Percentiles rank a stretch among this genome's conserved stretches.
These are phyloP conservation scores for Rhizophora apiculata DNA, from an alignment of 345 rosid species.

Conservation along the genomic window DNA sequence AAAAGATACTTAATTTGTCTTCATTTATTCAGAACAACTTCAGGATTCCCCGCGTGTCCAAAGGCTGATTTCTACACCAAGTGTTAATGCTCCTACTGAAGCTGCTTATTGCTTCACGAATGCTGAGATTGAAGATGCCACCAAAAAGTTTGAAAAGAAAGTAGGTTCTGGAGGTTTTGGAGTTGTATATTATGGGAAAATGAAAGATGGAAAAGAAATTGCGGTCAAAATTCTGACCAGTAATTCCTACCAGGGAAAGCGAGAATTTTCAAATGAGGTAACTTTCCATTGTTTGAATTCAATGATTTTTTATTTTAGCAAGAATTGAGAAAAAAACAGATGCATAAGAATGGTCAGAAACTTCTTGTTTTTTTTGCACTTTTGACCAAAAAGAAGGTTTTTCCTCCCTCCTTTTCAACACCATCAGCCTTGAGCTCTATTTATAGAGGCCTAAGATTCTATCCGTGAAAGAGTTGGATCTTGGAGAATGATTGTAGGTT, in stretches of 20 bases:
- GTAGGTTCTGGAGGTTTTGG: constrained; percentile 99
- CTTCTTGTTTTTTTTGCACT: too few relatives aligned
- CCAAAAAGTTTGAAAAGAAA: constrained; percentile 69
- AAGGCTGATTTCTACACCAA: constrained; percentile 51
- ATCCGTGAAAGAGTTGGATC: too few relatives aligned
- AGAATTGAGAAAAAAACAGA: too few relatives aligned
- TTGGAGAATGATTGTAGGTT: too few relatives aligned
- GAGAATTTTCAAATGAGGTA: constrained; percentile 97
- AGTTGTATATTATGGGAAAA: constrained; percentile 77
- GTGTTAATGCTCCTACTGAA: constrained; percentile 57
- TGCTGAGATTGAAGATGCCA: constrained; percentile 76
- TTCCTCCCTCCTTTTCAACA: too few relatives aligned
- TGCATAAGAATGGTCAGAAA: too few relatives aligned
- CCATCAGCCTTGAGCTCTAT: too few relatives aligned
- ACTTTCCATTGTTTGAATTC: constrained; percentile 1
- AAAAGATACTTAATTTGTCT: constrained; percentile 16
- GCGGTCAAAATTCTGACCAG: constrained; percentile 81
- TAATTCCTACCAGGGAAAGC: constrained; percentile 86
- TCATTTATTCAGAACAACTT: constrained; percentile 39
- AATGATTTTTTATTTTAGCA: too few relatives aligned
- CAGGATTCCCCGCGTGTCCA: constrained; percentile 47
- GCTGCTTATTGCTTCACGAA: constrained; percentile 79
- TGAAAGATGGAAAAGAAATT: constrained; percentile 87
- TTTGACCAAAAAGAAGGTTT: too few relatives aligned
- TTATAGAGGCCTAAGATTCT: too few relatives aligned